Conservation (phyloP, 164 flowering plant species). For the Umbellularia californica region DNA sequence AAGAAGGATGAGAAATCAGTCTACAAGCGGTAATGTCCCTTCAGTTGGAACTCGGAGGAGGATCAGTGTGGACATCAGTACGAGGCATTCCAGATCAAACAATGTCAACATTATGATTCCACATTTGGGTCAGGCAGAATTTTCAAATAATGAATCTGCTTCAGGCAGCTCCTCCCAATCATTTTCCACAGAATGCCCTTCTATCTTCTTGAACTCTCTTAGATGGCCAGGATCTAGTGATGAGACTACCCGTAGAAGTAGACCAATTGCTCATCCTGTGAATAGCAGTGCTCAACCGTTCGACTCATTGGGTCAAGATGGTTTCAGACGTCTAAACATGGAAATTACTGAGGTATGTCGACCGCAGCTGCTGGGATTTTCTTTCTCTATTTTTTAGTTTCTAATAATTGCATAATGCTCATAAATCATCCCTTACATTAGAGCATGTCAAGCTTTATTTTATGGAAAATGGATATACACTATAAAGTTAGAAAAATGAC, state of each 20-base stretch:
- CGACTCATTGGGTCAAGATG: conserved; percentile 36
- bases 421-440: no score
- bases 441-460: no score
- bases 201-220: conserved; percentile 19
- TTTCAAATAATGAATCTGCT: conserved; percentile 15
- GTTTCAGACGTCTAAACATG: conserved; percentile 44
- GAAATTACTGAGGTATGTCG: conserved; percentile 69
- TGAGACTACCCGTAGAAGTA: conserved; percentile 23
- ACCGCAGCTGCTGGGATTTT: not conserved
- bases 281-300: conserved; percentile 31
- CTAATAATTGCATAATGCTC: not conserved
- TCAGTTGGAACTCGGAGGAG: conserved; percentile 53
- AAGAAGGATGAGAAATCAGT: conserved; percentile 36
- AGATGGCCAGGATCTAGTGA: conserved; percentile 31
- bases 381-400: not conserved
- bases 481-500: no score
- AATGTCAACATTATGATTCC: conserved; percentile 23
- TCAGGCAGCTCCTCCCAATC: conserved; percentile 26
- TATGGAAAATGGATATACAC: no score
- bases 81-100: conserved; percentile 34
- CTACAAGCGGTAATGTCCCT: conserved; percentile 24
- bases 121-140: conserved; percentile 26
- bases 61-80: conserved; percentile 28
- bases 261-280: conserved; percentile 34
- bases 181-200: conserved; percentile 23